These are phyloP conservation scores for Tylopilus balloui DNA, from an alignment of 768 basidiomycete genomes.

Conservation along the genomic window DNA sequence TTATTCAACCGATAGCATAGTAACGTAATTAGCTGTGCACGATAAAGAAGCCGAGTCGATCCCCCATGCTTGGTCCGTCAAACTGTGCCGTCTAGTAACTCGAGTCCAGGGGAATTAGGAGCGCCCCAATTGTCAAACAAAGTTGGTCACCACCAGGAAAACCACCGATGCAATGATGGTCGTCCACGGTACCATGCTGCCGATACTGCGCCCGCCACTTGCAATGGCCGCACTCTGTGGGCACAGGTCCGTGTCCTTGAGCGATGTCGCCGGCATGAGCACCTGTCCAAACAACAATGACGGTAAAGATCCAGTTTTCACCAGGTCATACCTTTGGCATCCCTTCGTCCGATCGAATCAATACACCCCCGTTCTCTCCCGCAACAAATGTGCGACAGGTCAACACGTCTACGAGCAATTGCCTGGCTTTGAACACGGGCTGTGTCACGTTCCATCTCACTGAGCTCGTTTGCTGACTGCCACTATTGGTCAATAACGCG, in stretches of 20 bases:
- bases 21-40: conserved; percentile 1
- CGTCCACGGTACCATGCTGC: conserved; percentile 7
- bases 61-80: background rate
- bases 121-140: conserved; percentile 11
- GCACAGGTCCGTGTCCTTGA: conserved; percentile 22
- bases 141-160: conserved; percentile 2
- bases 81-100: background rate
- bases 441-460: conserved; percentile 42
- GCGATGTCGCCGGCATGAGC: conserved; percentile 31
- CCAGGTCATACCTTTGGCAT: conserved; percentile 39
- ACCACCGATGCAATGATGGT: background rate
- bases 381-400: conserved; percentile 41
- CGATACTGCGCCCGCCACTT: background rate
- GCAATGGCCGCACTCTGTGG: conserved; percentile 10
- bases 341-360: conserved; percentile 37
- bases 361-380: conserved; percentile 40
- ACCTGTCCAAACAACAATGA: conserved; percentile 22
- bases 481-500: conserved; percentile 52
- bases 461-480: conserved; percentile 32
- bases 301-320: background rate
- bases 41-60: background rate
- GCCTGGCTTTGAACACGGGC: conserved; percentile 37
- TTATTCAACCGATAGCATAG: conserved; percentile 2
- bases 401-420: conserved; percentile 49
- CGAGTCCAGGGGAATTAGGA: background rate